phyloP scores from a whole-genome alignment of 129 eudicot genomes.

The Saussurea involucrata region DNA sequence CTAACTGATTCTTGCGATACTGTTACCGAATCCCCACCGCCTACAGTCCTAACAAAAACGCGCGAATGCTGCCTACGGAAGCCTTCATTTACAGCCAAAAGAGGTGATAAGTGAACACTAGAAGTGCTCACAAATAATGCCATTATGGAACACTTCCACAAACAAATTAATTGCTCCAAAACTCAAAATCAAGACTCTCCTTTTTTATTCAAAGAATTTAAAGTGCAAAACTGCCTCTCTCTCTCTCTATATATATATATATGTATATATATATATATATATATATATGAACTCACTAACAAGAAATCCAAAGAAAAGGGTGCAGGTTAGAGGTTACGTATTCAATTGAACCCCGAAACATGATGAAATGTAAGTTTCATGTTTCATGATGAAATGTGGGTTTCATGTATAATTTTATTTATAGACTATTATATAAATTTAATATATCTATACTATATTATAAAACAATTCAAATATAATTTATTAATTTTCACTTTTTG shows the following conservation, averaged over 20 bases:
- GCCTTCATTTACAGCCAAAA: slow-evolving; percentile 22
- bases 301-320: slow-evolving; percentile 9
- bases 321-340: slow-evolving; percentile 21
- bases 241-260: background rate
- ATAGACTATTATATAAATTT: no score
- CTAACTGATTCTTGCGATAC: slow-evolving; percentile 29
- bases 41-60: slow-evolving; percentile 35
- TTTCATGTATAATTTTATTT: no score
- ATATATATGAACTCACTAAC: background rate
- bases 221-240: background rate
- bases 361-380: slow-evolving; percentile 22
- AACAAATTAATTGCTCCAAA: background rate
- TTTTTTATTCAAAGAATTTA: background rate
- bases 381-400: no score
- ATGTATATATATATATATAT: background rate
- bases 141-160: slow-evolving; percentile 10
- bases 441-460: no score
- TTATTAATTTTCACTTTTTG: no score
- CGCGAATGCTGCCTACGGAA: slow-evolving; percentile 24
- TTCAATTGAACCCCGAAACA: slow-evolving; percentile 15
- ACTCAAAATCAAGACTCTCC: background rate
- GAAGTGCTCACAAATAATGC: slow-evolving; percentile 9
- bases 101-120: slow-evolving; percentile 21
- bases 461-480: no score
- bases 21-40: slow-evolving; percentile 26